A percentile compares a stretch with the other conserved stretches of the same genome.
These are phyloP conservation scores for Pseudogymnoascus sp. DNA, from an alignment of 2,329 filamentous ascomycete species.

Conservation along the genomic window DNA sequence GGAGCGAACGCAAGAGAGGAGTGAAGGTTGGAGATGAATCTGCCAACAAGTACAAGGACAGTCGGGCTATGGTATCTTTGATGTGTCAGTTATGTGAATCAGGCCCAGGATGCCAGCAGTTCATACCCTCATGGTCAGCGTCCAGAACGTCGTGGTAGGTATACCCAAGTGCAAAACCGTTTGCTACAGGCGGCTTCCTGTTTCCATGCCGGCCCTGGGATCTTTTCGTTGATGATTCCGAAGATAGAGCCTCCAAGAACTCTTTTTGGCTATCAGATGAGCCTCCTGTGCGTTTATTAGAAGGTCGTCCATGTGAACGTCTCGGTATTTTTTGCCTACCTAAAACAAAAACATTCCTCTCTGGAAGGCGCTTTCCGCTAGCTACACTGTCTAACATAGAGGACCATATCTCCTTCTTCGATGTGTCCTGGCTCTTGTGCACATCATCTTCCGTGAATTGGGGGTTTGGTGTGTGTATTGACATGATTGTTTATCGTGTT, in stretches of 20 bases:
- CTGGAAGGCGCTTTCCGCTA: slow-evolving; percentile 78
- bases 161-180: slow-evolving; percentile 86
- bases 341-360: slow-evolving; percentile 83
- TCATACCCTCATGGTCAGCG: slow-evolving; percentile 78
- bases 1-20: slow-evolving; percentile 71
- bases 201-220: slow-evolving; percentile 43
- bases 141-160: slow-evolving; percentile 93
- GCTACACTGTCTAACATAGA: slow-evolving; percentile 86
- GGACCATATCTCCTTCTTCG: slow-evolving; percentile 86
- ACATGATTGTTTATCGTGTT: slow-evolving; percentile 14
- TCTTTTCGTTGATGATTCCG: slow-evolving; percentile 31
- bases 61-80: slow-evolving; percentile 75
- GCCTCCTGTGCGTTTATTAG: slow-evolving; percentile 48
- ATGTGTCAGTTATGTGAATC: slow-evolving; percentile 17
- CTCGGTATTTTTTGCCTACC: slow-evolving; percentile 43
- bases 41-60: slow-evolving; percentile 83
- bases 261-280: slow-evolving; percentile 76
- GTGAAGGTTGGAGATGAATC: slow-evolving; percentile 76
- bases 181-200: slow-evolving; percentile 71
- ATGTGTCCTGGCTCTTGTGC: slow-evolving; percentile 54
- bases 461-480: slow-evolving; percentile 45
- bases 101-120: slow-evolving; percentile 10
- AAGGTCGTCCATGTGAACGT: background rate
- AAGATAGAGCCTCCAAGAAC: slow-evolving; percentile 57
- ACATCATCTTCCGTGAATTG: slow-evolving; percentile 43